phyloP scores from a whole-genome alignment of 352 stramenopile species.

The Pythium utonaiense region DNA sequence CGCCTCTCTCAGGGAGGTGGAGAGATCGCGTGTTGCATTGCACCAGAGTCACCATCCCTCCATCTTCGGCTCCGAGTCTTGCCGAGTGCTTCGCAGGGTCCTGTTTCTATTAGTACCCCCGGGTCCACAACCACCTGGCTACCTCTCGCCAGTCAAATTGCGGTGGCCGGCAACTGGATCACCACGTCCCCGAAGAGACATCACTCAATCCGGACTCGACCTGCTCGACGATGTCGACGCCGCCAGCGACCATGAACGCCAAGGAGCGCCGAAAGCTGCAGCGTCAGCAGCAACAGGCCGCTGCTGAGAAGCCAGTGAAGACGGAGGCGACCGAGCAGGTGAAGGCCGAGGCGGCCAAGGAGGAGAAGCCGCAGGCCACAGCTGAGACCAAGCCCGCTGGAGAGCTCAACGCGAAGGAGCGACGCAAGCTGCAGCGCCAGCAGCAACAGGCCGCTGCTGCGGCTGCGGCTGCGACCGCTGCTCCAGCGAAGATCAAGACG shows the following conservation, averaged over 20 bases:
- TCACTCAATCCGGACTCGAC: neutral
- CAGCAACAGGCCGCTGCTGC: too few relatives aligned
- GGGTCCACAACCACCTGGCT: neutral
- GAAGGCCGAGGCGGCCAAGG: too few relatives aligned
- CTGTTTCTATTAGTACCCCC: neutral
- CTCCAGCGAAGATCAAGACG: neutral
- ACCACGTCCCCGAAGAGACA: constrained; percentile 19
- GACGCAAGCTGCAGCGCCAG: neutral
- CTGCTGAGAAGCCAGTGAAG: too few relatives aligned
- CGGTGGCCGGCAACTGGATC: neutral
- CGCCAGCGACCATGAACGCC: constrained; percentile 48
- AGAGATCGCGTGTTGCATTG: too few relatives aligned
- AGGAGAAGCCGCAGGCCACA: too few relatives aligned
- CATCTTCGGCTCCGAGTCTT: too few relatives aligned
- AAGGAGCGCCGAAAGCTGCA: constrained; percentile 38
- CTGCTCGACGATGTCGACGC: constrained; percentile 4
- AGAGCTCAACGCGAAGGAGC: constrained; percentile 80
- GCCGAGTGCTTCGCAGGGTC: too few relatives aligned
- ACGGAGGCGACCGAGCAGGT: too few relatives aligned
- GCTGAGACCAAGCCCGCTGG: too few relatives aligned
- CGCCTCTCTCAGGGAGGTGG: too few relatives aligned
- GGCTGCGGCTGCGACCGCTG: neutral
- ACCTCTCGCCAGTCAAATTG: constrained; percentile 4
- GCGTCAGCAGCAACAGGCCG: constrained; percentile 18
- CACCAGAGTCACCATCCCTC: too few relatives aligned